These are phyloP conservation scores for Mesembryanthemum crystallinum DNA, from an alignment of 148 eudicot species.

Conservation along the genomic window DNA sequence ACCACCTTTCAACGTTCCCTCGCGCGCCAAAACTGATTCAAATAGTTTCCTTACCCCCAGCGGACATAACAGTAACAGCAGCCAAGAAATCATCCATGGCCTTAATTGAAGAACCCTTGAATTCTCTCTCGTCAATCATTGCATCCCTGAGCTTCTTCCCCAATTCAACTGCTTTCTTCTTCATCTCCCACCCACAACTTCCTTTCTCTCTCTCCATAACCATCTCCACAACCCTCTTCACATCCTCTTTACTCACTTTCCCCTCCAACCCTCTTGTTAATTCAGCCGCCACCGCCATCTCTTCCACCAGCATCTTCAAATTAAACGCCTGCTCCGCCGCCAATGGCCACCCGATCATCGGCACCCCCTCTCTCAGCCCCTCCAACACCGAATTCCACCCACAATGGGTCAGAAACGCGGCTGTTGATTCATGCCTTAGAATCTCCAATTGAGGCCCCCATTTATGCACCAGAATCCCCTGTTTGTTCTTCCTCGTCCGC, in stretches of 20 bases:
- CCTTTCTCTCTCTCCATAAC: constrained; percentile 45
- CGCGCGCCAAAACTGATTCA: no score
- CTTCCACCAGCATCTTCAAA: constrained; percentile 63
- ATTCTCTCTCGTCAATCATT: no score
- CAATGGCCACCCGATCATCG: constrained; percentile 52
- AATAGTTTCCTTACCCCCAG: no score
- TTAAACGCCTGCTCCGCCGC: constrained; percentile 63
- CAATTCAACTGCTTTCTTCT: no score
- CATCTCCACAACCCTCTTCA: constrained; percentile 39
- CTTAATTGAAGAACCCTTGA: no score
- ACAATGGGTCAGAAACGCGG: constrained; percentile 32
- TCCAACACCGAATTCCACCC: constrained; percentile 59
- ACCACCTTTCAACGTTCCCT: no score
- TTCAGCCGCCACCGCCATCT: constrained; percentile 61
- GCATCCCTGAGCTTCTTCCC: no score
- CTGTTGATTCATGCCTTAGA: constrained; percentile 50
- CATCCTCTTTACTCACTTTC: constrained; percentile 40
- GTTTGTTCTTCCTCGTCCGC: constrained; percentile 19
- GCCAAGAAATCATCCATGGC: no score
- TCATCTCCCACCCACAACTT: constrained; percentile 14
- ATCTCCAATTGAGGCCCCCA: constrained; percentile 89
- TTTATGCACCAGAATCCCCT: constrained; percentile 46
- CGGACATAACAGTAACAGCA: no score
- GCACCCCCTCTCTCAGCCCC: constrained; percentile 66
- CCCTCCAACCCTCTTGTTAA: constrained; percentile 54